Conservation (phyloP, 129 eudicot genomes). For the Flaveria bidentis region DNA sequence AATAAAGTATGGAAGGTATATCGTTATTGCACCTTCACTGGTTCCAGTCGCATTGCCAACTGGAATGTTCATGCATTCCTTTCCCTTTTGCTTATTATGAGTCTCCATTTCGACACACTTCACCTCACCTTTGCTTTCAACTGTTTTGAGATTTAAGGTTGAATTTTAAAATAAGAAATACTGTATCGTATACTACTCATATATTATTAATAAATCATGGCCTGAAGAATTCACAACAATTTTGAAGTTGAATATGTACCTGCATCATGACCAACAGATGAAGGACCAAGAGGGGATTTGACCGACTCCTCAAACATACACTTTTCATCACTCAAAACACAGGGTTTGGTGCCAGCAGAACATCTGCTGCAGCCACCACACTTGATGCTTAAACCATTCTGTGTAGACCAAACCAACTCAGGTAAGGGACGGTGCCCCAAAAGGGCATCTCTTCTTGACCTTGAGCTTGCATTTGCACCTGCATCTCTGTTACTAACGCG, state of each 20-base stretch:
- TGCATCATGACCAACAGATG: conserved; percentile 10
- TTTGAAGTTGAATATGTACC: not conserved
- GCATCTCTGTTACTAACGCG: conserved; percentile 44
- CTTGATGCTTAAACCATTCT: conserved; percentile 55
- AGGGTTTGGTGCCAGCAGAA: conserved; percentile 31
- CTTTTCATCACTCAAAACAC: conserved; percentile 32
- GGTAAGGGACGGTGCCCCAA: conserved; percentile 48
- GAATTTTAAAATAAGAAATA: not conserved
- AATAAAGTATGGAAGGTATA: not conserved
- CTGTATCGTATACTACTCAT: not conserved
- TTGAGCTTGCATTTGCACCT: conserved; percentile 68
- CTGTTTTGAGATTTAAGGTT: not conserved
- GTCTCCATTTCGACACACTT: conserved; percentile 14
- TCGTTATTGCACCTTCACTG: conserved; percentile 8
- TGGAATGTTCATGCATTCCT: conserved; percentile 12
- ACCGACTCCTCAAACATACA: not conserved
- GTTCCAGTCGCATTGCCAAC: conserved; percentile 10
- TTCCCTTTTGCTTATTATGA: conserved; percentile 13
- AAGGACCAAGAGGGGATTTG: not conserved
- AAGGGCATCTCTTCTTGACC: conserved; percentile 27
- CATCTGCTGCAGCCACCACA: conserved; percentile 37
- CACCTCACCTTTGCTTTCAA: conserved; percentile 18
- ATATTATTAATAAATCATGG: not conserved
- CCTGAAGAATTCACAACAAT: not conserved
- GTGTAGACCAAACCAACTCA: conserved; percentile 74